phyloP scores from a whole-genome alignment of 1,139 yeast species.

The Taiozyma sp. region DNA sequence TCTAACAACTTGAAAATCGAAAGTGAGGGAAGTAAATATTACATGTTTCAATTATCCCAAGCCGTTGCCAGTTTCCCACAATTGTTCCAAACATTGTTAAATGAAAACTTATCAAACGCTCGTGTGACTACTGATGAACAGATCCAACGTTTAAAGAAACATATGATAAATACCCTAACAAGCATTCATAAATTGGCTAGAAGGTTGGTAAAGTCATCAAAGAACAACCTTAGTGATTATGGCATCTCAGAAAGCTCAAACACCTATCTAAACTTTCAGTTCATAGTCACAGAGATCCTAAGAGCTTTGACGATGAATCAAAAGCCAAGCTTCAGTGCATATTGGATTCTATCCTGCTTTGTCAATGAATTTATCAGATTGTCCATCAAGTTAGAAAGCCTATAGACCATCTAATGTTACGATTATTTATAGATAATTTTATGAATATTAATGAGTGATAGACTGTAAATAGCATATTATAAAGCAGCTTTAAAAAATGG shows the following conservation, averaged over 20 bases:
- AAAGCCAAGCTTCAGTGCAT: constrained; percentile 13
- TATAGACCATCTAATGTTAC: neutral
- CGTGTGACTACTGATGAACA: neutral
- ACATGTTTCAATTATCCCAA: neutral
- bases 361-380: constrained; percentile 21
- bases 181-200: neutral
- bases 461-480: neutral
- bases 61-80: neutral
- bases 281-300: constrained; percentile 12
- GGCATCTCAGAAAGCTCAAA: neutral
- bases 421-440: too few species aligned
- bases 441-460: neutral
- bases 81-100: constrained; percentile 6
- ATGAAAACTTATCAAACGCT: neutral
- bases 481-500: too few species aligned
- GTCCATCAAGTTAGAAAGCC: constrained; percentile 11
- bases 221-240: neutral
- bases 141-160: neutral
- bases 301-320: constrained; percentile 9
- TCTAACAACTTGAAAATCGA: neutral
- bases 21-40: neutral
- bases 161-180: neutral
- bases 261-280: constrained; percentile 15
- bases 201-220: neutral
- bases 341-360: constrained; percentile 22